Evolutionary conservation across 371 early-diverging fungal genomes (phyloP).

Genomic region (Mucor mucedo): DNA sequence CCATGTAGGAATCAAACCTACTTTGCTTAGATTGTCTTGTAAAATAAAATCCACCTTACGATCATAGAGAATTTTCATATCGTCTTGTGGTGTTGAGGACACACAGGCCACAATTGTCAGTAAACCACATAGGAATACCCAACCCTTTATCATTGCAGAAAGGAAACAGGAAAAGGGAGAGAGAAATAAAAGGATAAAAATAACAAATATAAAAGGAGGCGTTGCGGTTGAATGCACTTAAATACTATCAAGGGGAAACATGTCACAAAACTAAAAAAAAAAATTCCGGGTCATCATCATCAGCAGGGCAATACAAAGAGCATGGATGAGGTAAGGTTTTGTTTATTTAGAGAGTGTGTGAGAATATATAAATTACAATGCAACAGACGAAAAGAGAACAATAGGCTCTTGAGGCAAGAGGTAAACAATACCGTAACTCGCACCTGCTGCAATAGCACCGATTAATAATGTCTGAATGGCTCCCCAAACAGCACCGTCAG

Average conservation of each 20-base stretch:
- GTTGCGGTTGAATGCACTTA: not conserved
- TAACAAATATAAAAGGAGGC: slow-evolving; percentile 1
- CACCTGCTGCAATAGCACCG: slow-evolving; percentile 68
- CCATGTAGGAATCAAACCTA: slow-evolving; percentile 16
- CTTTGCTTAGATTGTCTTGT: slow-evolving; percentile 15
- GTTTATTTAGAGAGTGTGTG: not conserved
- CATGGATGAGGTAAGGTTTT: too few species aligned
- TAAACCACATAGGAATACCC: not conserved
- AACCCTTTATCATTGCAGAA: not conserved
- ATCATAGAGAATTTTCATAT: slow-evolving; percentile 21
- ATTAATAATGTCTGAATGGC: slow-evolving; percentile 67
- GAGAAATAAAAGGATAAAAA: slow-evolving; percentile 1
- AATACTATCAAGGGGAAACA: not conserved
- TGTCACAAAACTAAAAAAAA: slow-evolving; percentile 1
- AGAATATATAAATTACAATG: not conserved
- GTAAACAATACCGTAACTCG: slow-evolving; percentile 53
- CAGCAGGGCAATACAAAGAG: slow-evolving; percentile 4
- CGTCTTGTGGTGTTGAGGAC: slow-evolving; percentile 1
- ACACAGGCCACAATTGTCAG: not conserved
- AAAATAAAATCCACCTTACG: slow-evolving; percentile 23
- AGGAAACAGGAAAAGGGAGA: not conserved
- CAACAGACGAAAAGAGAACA: slow-evolving; percentile 7
- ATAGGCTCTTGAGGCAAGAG: slow-evolving; percentile 38
- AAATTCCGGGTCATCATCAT: not conserved
- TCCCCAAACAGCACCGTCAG: slow-evolving; percentile 49